Base-by-base conservation (phyloP, 805 yeast genomes). In the Ascoidea rubescens region DNA sequence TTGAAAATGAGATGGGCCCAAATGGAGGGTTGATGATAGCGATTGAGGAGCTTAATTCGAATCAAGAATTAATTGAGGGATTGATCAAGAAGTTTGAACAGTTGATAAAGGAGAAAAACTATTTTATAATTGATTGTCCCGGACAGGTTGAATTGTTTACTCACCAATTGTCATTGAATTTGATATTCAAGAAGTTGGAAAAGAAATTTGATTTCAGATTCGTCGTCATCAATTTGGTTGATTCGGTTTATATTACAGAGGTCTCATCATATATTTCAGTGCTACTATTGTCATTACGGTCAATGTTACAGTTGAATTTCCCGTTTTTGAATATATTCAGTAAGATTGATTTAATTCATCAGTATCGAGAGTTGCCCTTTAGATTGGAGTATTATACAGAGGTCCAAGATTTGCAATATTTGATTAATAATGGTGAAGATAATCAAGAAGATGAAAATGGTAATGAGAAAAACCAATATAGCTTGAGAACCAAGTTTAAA, bases 131-230 rank as follows among this genome's bases (percentile, higher is more conserved):
- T 67, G 96, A 88, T 65, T 87, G 95, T 62, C 96, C 97, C 1
- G 99, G 99, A 1, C 99, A 93, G 64, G 93, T 89, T 1, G 99
- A 93, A 64, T 74, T 93, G 14, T 93, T 87, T 67, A 93, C 99
- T 2, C 95, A 87, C 62, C 95, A 87, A 60, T 76, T 82, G 0
- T 81, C 96, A 0, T 68, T 95, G 47, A 74, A 73, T 46, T 71
- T 71, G 51, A 83, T 93, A 5, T 87, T 90, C 66, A 75, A 76
- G 55, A 72, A 64, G 48, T 68, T 93, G 48, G 82, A 79, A 54
- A 79, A 79, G 50, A 74, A 76, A 57, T 64, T 82, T 16, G 89
- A 81, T 55, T 74, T 87, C 59, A 71, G 98, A 50, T 64, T 86
- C 5, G 84, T 91, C 58, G 96, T 91, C 31, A 90, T 93, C 0